Base-by-base conservation (phyloP, 257 asterid species). In the Henckelia pumila region DNA sequence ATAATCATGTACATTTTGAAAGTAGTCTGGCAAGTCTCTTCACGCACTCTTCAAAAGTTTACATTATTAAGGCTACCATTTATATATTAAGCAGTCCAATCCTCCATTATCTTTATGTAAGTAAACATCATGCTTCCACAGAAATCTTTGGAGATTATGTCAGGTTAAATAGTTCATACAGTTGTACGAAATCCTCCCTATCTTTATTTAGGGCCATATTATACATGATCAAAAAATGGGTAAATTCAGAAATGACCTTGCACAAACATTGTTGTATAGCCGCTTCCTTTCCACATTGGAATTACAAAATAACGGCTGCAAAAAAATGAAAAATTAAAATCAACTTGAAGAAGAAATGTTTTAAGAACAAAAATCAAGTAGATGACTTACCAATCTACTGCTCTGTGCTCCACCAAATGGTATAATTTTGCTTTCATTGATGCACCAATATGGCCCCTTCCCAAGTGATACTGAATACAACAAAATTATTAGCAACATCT, bases 241-340 rank as follows among this genome's bases (percentile, higher is more conserved):
- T 47, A 33, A 70, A 44, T 44, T 63, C 23, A 19, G 8, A 11
- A 26, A 69, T 71, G 69, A 93, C 99, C 96, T 88, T 93, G 96
- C 66, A 88, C 68, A 78, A 90, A 90, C 96, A 90, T 93, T 8
- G 95, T 86, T 53, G 90, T 75, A 78, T 93, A 88, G 70, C 99
- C 97, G 67, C 81, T 82, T 83, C 97, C 99, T 81, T 80, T 93
- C 99, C 99, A 88, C 77, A 90, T 30, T 3, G 97, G 96, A 77
- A 90, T 76, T 80, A 88, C 99, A 78, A 93, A 93, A 75, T 88
- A 85, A 56, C 84, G 96, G 79, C 99, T 88, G 83, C 78, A 75
- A 72, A 78, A 33, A 67, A 67, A 63, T 49, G 61, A 64, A 66
- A 33, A 33, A 67, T 63, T n/a, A 24, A 28, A 4, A 22, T 66